phyloP scores from a whole-genome alignment of 2,329 filamentous ascomycete species.

The Alternaria longipes region DNA sequence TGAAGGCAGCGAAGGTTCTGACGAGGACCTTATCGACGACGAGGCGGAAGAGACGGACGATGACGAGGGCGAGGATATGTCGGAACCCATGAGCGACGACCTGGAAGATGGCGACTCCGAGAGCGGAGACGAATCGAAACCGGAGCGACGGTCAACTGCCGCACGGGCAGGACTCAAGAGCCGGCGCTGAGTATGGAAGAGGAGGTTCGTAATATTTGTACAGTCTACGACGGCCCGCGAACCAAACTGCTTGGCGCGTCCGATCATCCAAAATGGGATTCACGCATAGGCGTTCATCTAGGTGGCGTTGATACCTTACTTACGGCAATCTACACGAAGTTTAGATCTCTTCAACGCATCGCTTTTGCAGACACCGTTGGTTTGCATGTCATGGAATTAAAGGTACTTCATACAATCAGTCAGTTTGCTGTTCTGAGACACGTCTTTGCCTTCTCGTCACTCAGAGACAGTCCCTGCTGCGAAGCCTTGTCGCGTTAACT shows the following conservation, averaged over 20 bases:
- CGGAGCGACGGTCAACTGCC: slow-evolving; percentile 45
- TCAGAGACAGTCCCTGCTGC: background rate
- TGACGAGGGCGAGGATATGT: slow-evolving; percentile 58
- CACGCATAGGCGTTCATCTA: slow-evolving; percentile 12
- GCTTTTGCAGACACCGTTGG: background rate
- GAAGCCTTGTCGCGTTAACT: background rate
- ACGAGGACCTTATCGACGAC: slow-evolving; percentile 60
- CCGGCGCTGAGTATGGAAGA: slow-evolving; percentile 31
- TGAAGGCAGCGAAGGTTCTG: slow-evolving; percentile 55
- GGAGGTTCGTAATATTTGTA: slow-evolving; percentile 13
- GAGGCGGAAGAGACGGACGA: slow-evolving; percentile 61
- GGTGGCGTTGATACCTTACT: slow-evolving; percentile 6
- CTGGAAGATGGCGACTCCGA: slow-evolving; percentile 56
- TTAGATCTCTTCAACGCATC: slow-evolving; percentile 5
- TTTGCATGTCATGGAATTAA: slow-evolving; percentile 20
- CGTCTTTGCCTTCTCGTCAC: background rate
- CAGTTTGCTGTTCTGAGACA: slow-evolving; percentile 7
- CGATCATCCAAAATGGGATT: slow-evolving; percentile 15
- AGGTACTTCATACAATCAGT: background rate
- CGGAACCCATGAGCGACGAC: slow-evolving; percentile 58
- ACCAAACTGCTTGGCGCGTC: slow-evolving; percentile 11
- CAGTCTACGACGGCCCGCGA: slow-evolving; percentile 12
- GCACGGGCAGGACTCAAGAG: slow-evolving; percentile 43
- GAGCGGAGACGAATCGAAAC: slow-evolving; percentile 54
- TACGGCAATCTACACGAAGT: slow-evolving; percentile 6